Conservation (phyloP, 495 filamentous ascomycete genomes). For the Cryomyces minteri region DNA sequence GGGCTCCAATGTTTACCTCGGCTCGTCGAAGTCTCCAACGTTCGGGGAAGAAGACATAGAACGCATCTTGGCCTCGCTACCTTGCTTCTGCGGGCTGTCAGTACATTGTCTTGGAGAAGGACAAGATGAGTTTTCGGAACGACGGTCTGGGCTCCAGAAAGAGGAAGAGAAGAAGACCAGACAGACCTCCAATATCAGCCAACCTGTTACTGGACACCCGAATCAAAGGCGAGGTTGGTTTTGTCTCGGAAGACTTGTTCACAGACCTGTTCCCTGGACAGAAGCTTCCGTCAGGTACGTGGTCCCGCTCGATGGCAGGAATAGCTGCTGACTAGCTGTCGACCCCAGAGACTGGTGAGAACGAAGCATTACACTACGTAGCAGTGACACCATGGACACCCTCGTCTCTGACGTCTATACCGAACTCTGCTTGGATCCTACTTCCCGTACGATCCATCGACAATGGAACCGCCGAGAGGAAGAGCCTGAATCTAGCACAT, state of each 20-base stretch:
- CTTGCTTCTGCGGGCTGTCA: too few species aligned
- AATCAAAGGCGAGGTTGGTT: slow-evolving; percentile 71
- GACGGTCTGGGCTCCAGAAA: slow-evolving; percentile 12
- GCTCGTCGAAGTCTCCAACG: too few species aligned
- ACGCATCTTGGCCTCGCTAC: too few species aligned
- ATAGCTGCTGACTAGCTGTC: too few species aligned
- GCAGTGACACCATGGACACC: slow-evolving; percentile 69
- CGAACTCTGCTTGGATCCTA: slow-evolving; percentile 56
- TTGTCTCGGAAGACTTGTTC: slow-evolving; percentile 74
- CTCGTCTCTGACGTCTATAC: slow-evolving; percentile 28
- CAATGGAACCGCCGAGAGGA: not conserved
- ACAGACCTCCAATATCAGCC: slow-evolving; percentile 38
- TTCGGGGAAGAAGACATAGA: not conserved
- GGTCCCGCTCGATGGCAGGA: too few species aligned
- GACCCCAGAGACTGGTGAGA: too few species aligned
- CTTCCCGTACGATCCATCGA: slow-evolving; percentile 29
- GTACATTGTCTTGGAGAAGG: too few species aligned
- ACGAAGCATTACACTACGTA: slow-evolving; percentile 26
- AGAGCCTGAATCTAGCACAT: slow-evolving; percentile 21
- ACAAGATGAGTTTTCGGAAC: too few species aligned
- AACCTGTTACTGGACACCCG: slow-evolving; percentile 60
- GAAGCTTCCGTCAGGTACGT: too few species aligned
- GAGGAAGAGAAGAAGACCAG: slow-evolving; percentile 30
- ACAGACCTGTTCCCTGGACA: slow-evolving; percentile 50
- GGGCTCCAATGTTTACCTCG: too few species aligned